phyloP scores from a whole-genome alignment of 331 rosid species.

The Quercus phellos region DNA sequence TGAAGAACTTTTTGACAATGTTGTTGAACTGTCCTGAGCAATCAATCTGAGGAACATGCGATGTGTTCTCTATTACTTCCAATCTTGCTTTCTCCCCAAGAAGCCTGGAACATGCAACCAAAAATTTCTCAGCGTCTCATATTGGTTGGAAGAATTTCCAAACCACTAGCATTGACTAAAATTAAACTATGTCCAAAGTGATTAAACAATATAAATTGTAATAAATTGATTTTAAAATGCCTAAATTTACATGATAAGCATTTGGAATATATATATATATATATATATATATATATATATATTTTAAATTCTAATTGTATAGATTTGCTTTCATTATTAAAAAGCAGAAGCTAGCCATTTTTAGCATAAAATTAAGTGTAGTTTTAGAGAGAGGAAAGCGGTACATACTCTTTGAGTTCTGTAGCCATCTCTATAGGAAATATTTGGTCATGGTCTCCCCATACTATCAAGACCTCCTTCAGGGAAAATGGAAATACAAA shows the following conservation, averaged over 20 bases:
- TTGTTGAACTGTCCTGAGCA: slow-evolving; percentile 55
- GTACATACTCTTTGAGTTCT: slow-evolving; percentile 61
- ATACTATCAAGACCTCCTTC: slow-evolving; percentile 73
- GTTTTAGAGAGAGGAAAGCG: neutral
- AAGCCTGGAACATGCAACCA: slow-evolving; percentile 39
- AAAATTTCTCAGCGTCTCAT: neutral
- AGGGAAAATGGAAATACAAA: neutral
- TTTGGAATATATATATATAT: too few relatives aligned
- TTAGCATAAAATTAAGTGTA: neutral
- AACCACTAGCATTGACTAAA: neutral
- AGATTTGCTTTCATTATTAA: neutral
- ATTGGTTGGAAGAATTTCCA: neutral
- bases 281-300: too few relatives aligned
- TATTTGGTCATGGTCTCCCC: slow-evolving; percentile 77
- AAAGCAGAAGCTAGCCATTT: neutral
- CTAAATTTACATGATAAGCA: too few relatives aligned
- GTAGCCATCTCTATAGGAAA: slow-evolving; percentile 67
- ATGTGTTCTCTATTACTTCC: slow-evolving; percentile 66
- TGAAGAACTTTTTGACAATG: slow-evolving; percentile 47
- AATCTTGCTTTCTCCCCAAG: slow-evolving; percentile 51
- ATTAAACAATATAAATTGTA: neutral
- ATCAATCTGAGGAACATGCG: slow-evolving; percentile 81
- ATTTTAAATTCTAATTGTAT: too few relatives aligned
- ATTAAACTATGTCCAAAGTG: neutral
- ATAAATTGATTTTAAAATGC: neutral